Evolutionary conservation across 192 early-diverging fungal genomes (phyloP), one percentile per base, ranked within the genome.

Genomic region (Lobosporangium transversale): DNA sequence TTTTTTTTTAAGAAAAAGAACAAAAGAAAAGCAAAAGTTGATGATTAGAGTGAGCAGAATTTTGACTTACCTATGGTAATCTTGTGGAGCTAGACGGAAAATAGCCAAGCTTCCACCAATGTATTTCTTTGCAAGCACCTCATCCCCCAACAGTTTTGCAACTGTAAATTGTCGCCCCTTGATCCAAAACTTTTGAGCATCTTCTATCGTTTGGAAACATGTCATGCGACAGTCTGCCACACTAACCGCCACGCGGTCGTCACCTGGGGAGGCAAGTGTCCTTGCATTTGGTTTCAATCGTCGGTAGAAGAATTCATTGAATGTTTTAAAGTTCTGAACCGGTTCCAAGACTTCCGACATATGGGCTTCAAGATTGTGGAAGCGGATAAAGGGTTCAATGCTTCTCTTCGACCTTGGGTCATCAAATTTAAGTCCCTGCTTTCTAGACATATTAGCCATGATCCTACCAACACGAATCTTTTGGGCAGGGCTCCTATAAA

Each of bases 281-380:
- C 94, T 79, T 2, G 89, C 83, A n/a, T 70, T 71, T 3, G 90
- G 89, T 60, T 93, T 94, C 29, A 95, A 79, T 23, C 85, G 86
- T 17, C 94, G 84, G 79, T 92, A 93, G 59, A 94, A 95, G 79
- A 95, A 95, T 61, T 94, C 88, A 69, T 95, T 95, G 62, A 95
- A 94, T 8, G 79, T 92, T 24, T 84, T 82, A 57, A 91, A 94
- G 42, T 66, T 83, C 21, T 87, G 79, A 21, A 93, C 50, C 2
- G 93, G 90, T 21, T 92, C 85, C 2, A 89, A 51, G 9, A 94
- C 86, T 62, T 95, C 91, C 10, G 82, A 80, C 67, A 89, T 70
- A 20, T 76, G 73, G 0, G 64, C 59, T 24, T 90, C 80, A 2
- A 95, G 58, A 17, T 87, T 66, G 68, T 95, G 91, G 71, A 91